Percentiles rank a stretch among this genome's conserved stretches.
These are phyloP conservation scores for Pseudogymnoascus pannorum DNA, from an alignment of 2,329 filamentous ascomycete genomes.

Conservation along the genomic window DNA sequence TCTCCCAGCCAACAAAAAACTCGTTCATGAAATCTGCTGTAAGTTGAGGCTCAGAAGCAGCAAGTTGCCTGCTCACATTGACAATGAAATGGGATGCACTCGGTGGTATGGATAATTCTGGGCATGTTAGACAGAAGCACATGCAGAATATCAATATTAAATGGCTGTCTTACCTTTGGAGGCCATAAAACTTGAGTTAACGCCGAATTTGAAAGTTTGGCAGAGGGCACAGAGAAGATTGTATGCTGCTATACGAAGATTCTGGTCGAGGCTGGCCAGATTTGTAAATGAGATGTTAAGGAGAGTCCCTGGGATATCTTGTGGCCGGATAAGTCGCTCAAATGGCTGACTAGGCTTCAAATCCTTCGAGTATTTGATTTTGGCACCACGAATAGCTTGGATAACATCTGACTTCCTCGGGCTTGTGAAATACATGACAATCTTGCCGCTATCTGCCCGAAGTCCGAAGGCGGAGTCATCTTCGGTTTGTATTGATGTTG, in stretches of 20 bases:
- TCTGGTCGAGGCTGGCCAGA: slow-evolving; percentile 53
- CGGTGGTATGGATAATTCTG: slow-evolving; percentile 55
- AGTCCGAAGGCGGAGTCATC: slow-evolving; percentile 62
- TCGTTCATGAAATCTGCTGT: slow-evolving; percentile 65
- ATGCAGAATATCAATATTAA: not conserved
- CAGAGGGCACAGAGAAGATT: slow-evolving; percentile 61
- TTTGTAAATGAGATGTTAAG: slow-evolving; percentile 62
- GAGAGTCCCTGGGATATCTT: slow-evolving; percentile 63
- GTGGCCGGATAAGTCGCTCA: slow-evolving; percentile 59
- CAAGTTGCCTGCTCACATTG: slow-evolving; percentile 57
- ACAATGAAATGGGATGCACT: slow-evolving; percentile 59
- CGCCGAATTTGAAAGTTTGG: slow-evolving; percentile 59
- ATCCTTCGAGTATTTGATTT: slow-evolving; percentile 58
- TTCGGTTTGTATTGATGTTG: slow-evolving; percentile 56
- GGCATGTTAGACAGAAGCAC: slow-evolving; percentile 12
- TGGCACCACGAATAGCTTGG: slow-evolving; percentile 55
- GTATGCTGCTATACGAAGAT: slow-evolving; percentile 57
- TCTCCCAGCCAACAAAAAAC: slow-evolving; percentile 67
- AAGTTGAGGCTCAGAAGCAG: slow-evolving; percentile 56
- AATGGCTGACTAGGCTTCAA: slow-evolving; percentile 51
- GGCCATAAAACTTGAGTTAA: slow-evolving; percentile 53
- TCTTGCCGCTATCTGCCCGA: slow-evolving; percentile 60
- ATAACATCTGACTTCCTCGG: slow-evolving; percentile 56
- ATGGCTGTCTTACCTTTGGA: slow-evolving; percentile 43
- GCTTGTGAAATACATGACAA: slow-evolving; percentile 66